Evolutionary conservation across 192 early-diverging fungal species (phyloP).

Genomic region (Jimgerdemannia lactiflua): DNA sequence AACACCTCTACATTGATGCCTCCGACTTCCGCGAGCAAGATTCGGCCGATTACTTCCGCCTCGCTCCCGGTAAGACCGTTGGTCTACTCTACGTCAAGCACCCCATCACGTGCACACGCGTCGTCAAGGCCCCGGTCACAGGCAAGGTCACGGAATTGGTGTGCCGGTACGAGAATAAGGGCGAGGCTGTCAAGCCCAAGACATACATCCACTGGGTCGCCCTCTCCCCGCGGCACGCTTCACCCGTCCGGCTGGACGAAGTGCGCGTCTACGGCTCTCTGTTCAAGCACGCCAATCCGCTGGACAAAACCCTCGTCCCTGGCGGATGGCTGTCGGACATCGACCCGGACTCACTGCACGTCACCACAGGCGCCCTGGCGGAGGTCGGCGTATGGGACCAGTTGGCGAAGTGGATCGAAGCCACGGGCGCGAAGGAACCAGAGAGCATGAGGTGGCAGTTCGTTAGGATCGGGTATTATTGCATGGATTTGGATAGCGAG

Average conservation of each 20-base stretch:
- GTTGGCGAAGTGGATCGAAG: slow-evolving; percentile 52
- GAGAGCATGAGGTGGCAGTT: slow-evolving; percentile 94
- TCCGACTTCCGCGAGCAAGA: slow-evolving; percentile 94
- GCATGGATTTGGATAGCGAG: slow-evolving; percentile 88
- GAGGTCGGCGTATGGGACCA: slow-evolving; percentile 81
- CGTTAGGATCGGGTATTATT: slow-evolving; percentile 96
- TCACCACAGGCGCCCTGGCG: slow-evolving; percentile 67
- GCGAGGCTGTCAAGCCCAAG: slow-evolving; percentile 80
- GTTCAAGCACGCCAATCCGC: slow-evolving; percentile 89
- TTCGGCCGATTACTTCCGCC: slow-evolving; percentile 94
- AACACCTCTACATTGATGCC: slow-evolving; percentile 91
- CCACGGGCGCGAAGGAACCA: slow-evolving; percentile 57
- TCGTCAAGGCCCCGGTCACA: slow-evolving; percentile 62
- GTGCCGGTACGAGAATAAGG: slow-evolving; percentile 74
- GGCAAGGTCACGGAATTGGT: slow-evolving; percentile 85
- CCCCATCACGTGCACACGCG: slow-evolving; percentile 84
- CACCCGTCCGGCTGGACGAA: slow-evolving; percentile 82
- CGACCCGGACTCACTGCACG: slow-evolving; percentile 70
- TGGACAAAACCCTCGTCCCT: slow-evolving; percentile 73
- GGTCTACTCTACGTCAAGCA: slow-evolving; percentile 85
- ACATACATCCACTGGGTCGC: slow-evolving; percentile 99
- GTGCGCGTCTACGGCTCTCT: slow-evolving; percentile 82
- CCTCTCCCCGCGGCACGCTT: slow-evolving; percentile 75
- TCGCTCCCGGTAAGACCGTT: slow-evolving; percentile 92
- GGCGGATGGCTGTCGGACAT: slow-evolving; percentile 92